These are phyloP conservation scores for Cadophora gregata DNA, from an alignment of 2,329 filamentous ascomycete genomes.

Conservation along the genomic window DNA sequence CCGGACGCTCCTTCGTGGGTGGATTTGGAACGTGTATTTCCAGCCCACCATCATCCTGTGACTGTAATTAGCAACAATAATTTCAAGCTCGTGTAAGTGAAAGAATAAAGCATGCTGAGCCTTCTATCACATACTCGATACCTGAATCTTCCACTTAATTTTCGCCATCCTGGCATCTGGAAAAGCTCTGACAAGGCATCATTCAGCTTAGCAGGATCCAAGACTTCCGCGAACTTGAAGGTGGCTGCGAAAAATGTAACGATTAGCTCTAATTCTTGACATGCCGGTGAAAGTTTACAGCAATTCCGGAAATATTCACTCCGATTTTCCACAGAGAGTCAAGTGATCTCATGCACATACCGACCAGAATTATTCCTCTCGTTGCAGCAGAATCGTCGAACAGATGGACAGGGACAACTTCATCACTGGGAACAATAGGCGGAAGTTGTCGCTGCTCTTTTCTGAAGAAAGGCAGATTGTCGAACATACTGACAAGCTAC, in stretches of 20 bases:
- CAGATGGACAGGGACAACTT: conserved; percentile 3
- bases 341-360: neutral
- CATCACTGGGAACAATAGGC: neutral
- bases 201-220: conserved; percentile 4
- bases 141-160: conserved; percentile 7
- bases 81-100: neutral
- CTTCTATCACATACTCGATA: neutral
- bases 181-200: conserved; percentile 4
- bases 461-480: neutral
- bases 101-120: neutral
- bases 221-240: neutral
- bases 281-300: neutral
- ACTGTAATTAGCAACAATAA: neutral
- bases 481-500: neutral
- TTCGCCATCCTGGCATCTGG: conserved; percentile 5
- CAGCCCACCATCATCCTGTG: neutral
- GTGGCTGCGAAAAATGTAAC: neutral
- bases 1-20: conserved; percentile 4
- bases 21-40: conserved; percentile 7
- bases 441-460: neutral
- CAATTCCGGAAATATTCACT: neutral
- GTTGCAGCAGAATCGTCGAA: conserved; percentile 9
- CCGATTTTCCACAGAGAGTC: neutral
- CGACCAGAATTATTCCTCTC: neutral
- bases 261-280: neutral